A percentile compares a stretch with the other conserved stretches of the same genome.
Evolutionary conservation across 495 filamentous ascomycete species (phyloP).

Genomic region (Penicillium angulare): DNA sequence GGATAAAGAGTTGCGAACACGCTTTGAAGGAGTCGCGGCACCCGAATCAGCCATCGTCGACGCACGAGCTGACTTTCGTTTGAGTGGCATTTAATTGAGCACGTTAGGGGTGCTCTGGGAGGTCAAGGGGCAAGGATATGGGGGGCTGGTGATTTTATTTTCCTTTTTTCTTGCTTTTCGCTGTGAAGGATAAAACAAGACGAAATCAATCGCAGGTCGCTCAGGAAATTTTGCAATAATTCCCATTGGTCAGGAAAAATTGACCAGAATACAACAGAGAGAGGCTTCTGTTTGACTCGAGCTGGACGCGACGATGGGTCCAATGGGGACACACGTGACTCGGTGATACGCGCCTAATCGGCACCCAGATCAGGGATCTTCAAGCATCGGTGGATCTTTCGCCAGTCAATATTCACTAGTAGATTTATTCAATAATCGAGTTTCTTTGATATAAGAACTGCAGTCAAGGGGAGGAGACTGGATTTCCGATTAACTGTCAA

Average conservation of each 20-base stretch:
- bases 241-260: neutral
- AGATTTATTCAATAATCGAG: no score
- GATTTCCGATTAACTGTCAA: no score
- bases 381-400: no score
- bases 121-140: neutral
- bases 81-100: conserved; percentile 17
- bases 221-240: no score
- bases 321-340: neutral
- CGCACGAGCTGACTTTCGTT: conserved; percentile 28
- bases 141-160: no score
- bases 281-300: conserved; percentile 3
- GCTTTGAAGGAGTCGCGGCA: conserved; percentile 24
- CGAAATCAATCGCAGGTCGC: neutral
- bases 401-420: no score
- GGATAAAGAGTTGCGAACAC: conserved; percentile 10
- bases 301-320: conserved; percentile 19
- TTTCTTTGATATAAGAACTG: no score
- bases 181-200: no score
- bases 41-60: conserved; percentile 12
- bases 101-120: neutral
- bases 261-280: neutral
- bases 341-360: conserved; percentile 5
- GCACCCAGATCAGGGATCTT: neutral
- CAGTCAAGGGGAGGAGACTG: no score
- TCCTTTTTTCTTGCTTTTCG: no score